Conservation (phyloP, 805 yeast genomes). For the Zygosaccharomyces bisporus region DNA sequence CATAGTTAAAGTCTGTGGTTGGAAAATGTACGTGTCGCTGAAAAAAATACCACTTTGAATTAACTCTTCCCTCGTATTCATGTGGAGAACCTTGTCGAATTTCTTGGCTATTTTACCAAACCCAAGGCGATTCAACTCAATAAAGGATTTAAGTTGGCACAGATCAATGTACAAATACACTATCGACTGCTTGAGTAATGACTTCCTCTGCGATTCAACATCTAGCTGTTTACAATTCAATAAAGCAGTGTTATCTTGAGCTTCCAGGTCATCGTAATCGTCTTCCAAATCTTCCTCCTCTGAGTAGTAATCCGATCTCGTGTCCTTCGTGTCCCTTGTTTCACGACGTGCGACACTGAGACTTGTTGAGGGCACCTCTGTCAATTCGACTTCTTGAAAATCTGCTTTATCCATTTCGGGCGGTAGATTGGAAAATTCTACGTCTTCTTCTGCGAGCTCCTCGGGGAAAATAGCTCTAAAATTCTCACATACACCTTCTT, state of each 20-base stretch:
- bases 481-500: constrained; percentile 26
- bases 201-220: constrained; percentile 48
- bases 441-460: constrained; percentile 12
- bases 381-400: constrained; percentile 1
- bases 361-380: background rate
- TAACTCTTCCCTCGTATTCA: constrained; percentile 48
- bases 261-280: constrained; percentile 39
- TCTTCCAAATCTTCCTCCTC: constrained; percentile 35
- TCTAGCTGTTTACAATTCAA: constrained; percentile 48
- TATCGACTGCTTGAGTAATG: constrained; percentile 65
- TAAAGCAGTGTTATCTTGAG: constrained; percentile 46
- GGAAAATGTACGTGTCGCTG: constrained; percentile 52
- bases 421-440: constrained; percentile 4
- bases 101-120: constrained; percentile 84
- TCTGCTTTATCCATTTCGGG: constrained; percentile 4
- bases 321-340: constrained; percentile 6
- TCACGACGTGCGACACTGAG: constrained; percentile 4
- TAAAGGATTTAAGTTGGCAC: constrained; percentile 76
- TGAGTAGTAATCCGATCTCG: constrained; percentile 14
- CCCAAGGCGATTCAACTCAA: constrained; percentile 82
- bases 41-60: constrained; percentile 45
- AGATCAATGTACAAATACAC: constrained; percentile 63
- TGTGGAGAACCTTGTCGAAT: constrained; percentile 74
- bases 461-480: constrained; percentile 3
- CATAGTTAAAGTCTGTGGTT: constrained; percentile 41